These are phyloP conservation scores for Diospyros lotus DNA, from an alignment of 148 eudicot species.

Conservation along the genomic window DNA sequence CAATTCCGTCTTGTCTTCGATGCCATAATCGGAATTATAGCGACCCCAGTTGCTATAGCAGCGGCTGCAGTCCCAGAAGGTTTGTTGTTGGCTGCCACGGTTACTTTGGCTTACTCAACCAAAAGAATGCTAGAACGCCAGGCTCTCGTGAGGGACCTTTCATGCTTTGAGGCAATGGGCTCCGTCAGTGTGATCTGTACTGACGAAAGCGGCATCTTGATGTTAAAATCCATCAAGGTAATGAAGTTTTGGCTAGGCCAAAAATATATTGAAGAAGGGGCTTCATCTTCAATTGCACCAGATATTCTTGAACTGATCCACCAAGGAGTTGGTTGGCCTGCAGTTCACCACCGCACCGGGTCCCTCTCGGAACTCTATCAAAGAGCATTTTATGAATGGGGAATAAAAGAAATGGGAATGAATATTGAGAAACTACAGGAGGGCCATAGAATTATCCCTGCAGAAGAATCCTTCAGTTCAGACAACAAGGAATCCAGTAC, in stretches of 20 bases:
- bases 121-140: background rate
- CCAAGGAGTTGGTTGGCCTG: slow-evolving; percentile 6
- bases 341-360: background rate
- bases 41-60: background rate
- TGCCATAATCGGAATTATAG: background rate
- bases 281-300: too few relatives aligned
- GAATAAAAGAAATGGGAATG: slow-evolving; percentile 4
- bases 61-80: background rate
- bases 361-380: background rate
- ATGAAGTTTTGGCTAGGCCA: too few relatives aligned
- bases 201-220: background rate
- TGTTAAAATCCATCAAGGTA: background rate
- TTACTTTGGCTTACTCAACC: background rate
- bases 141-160: background rate
- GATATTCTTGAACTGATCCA: background rate
- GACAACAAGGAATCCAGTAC: slow-evolving; percentile 13
- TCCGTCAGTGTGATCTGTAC: background rate
- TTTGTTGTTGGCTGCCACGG: background rate
- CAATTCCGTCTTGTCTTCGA: background rate
- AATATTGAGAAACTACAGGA: slow-evolving; percentile 6
- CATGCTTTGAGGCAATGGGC: background rate
- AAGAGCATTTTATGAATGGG: slow-evolving; percentile 17
- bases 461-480: slow-evolving; percentile 14
- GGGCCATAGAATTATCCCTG: background rate
- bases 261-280: too few relatives aligned